Base-by-base conservation (phyloP, 768 basidiomycete species). In the Auricularia sp. region DNA sequence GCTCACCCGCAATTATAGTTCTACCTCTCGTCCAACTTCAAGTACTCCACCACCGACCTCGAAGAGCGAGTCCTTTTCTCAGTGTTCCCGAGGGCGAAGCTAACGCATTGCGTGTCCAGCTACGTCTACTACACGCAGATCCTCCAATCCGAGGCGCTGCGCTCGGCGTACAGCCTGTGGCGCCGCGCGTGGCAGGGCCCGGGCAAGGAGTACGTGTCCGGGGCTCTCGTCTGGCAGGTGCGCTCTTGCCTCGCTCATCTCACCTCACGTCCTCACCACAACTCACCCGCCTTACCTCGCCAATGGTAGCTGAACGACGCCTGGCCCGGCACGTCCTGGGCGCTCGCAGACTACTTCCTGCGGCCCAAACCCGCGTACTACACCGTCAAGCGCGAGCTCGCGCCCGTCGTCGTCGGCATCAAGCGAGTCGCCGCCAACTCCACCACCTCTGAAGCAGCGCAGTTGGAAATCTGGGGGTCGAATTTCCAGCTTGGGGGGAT, bases 151-250 rank as follows among this genome's bases (percentile, higher is more conserved):
- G 95, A 98, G 75, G 86, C 89, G 2, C 80, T 98, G n/a, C 84
- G 86, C 1, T 85, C 89, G 29, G 96, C 96, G 0, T 97, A 92
- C 74, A 85, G 90, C 21, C 78, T 93, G 1, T 98, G 95, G 96
- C 80, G 94, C 64, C 82, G 96, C 16, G 90, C 94, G 73, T 98
- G 94, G 93, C 79, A 81, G 37, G 96, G 96, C 21, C 82, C 75
- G 66, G 93, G 93, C 8, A 83, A 77, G 70, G 90, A 97, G 71
- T 87, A 92, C 73, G 93, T 89, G 1, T 85, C 93, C 4, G 94
- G 93, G 56, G 95, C 94, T 34, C 82, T 98, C 44, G 94, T 97
- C 29, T 98, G 95, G 95, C 94, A 96, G 85, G 87, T 92, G 70
- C 76, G 81, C 71, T 29, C 29, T 44, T 47, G 64, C 36, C 33